Evolutionary conservation across 768 basidiomycete genomes (phyloP).

Genomic region (Amanita fuliginea): DNA sequence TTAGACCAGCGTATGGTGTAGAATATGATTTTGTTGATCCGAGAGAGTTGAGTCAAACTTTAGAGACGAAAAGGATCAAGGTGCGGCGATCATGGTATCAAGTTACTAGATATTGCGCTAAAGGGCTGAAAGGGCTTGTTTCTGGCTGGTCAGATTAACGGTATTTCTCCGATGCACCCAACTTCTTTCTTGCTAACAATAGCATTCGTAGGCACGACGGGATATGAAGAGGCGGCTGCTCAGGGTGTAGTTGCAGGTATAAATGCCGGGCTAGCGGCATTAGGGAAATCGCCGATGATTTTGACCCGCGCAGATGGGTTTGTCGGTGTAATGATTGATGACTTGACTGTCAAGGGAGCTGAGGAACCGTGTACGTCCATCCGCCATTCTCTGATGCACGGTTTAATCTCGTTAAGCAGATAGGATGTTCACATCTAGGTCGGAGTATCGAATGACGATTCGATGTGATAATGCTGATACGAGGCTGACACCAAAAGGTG

Average conservation of each 20-base stretch:
- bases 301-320: constrained; percentile 81
- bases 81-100: constrained; percentile 19
- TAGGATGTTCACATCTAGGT: constrained; percentile 88
- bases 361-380: constrained; percentile 74
- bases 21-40: constrained; percentile 91
- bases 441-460: constrained; percentile 83
- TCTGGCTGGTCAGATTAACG: constrained; percentile 87
- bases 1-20: constrained; percentile 82
- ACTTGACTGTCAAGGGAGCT: constrained; percentile 77
- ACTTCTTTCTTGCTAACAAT: not conserved
- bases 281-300: constrained; percentile 40
- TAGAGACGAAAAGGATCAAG: constrained; percentile 79
- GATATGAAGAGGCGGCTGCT: constrained; percentile 90
- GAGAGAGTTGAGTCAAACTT: constrained; percentile 63
- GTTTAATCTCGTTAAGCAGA: constrained; percentile 32
- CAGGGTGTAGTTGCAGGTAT: constrained; percentile 85
- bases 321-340: constrained; percentile 87
- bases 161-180: constrained; percentile 16
- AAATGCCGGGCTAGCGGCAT: constrained; percentile 71
- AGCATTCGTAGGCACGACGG: constrained; percentile 57
- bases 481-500: constrained; percentile 70
- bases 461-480: constrained; percentile 85
- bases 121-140: constrained; percentile 51
- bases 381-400: not conserved
- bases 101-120: not conserved